A percentile compares a stretch with the other conserved stretches of the same genome.
Evolutionary conservation across 2,329 filamentous ascomycete species (phyloP).

Genomic region (Fusarium zealandicum): DNA sequence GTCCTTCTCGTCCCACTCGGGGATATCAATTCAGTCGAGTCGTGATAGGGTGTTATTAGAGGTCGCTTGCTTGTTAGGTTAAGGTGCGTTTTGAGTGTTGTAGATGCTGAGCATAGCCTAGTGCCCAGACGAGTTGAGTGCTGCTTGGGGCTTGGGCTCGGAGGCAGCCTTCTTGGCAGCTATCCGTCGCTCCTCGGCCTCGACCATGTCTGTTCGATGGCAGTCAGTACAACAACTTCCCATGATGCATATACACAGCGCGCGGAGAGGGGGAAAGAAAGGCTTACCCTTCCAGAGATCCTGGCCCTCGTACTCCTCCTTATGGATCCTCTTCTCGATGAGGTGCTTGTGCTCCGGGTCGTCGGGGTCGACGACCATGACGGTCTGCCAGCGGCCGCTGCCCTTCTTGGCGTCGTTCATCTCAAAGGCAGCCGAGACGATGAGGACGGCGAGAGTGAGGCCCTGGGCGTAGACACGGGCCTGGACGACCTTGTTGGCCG

Average conservation of each 20-base stretch:
- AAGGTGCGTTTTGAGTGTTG: not conserved
- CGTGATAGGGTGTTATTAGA: slow-evolving; percentile 13
- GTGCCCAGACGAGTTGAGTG: not conserved
- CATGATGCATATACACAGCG: not conserved
- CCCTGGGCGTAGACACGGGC: slow-evolving; percentile 94
- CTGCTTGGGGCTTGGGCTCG: slow-evolving; percentile 35
- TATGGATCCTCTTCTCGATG: slow-evolving; percentile 87
- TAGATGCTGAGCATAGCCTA: not conserved
- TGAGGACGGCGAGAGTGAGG: slow-evolving; percentile 82
- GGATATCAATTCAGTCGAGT: slow-evolving; percentile 6
- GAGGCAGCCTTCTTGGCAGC: slow-evolving; percentile 48
- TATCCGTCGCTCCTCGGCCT: slow-evolving; percentile 73
- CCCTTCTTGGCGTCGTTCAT: slow-evolving; percentile 77
- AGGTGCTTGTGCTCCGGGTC: slow-evolving; percentile 83
- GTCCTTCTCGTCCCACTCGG: not conserved
- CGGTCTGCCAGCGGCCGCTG: slow-evolving; percentile 81
- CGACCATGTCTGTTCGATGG: slow-evolving; percentile 73
- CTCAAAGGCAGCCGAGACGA: slow-evolving; percentile 85
- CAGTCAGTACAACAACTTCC: slow-evolving; percentile 14
- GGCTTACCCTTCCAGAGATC: slow-evolving; percentile 87
- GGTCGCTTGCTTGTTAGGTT: not conserved
- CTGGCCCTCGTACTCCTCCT: slow-evolving; percentile 86
- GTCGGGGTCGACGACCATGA: slow-evolving; percentile 79
- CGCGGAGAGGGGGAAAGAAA: no score
- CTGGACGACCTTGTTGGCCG: slow-evolving; percentile 88